Conservation (phyloP, 352 stramenopile genomes). For the Phytophthora cactorum region DNA sequence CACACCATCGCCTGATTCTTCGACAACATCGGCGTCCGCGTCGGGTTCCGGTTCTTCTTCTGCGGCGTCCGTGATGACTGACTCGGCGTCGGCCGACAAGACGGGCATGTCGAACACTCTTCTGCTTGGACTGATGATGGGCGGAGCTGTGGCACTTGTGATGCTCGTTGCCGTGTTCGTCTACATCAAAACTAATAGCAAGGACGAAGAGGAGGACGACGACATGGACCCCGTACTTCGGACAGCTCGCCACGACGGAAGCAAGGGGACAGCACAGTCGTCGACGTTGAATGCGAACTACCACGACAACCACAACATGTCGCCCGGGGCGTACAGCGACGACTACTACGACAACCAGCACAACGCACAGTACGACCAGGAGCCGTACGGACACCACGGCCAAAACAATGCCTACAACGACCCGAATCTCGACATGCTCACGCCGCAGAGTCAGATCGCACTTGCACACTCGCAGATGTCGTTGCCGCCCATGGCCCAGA, state of each 20-base stretch:
- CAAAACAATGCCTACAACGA: constrained; percentile 42
- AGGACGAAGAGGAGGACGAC: constrained; percentile 44
- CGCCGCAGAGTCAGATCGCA: constrained; percentile 63
- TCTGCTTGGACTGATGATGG: constrained; percentile 56
- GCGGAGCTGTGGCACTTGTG: constrained; percentile 47
- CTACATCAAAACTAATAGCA: constrained; percentile 47
- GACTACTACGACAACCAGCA: constrained; percentile 23
- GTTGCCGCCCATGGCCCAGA: constrained; percentile 41
- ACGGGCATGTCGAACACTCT: constrained; percentile 36
- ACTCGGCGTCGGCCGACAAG: constrained; percentile 31
- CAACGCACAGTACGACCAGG: constrained; percentile 33
- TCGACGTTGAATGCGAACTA: constrained; percentile 44
- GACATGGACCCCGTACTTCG: constrained; percentile 36
- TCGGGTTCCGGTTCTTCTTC: constrained; percentile 20
- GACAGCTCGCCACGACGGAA: constrained; percentile 14
- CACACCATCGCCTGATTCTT: constrained; percentile 12
- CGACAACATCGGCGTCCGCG: constrained; percentile 18
- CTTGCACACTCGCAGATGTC: constrained; percentile 48
- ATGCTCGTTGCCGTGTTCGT: constrained; percentile 57
- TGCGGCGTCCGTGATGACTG: constrained; percentile 31
- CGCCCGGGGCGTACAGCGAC: constrained; percentile 31
- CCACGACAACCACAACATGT: constrained; percentile 41
- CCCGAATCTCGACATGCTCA: constrained; percentile 63
- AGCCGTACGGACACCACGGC: constrained; percentile 21
- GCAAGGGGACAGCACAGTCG: constrained; percentile 25